These are phyloP conservation scores for Pelargonium myrrhifolium DNA, from an alignment of 441 rosid species.

Conservation along the genomic window DNA sequence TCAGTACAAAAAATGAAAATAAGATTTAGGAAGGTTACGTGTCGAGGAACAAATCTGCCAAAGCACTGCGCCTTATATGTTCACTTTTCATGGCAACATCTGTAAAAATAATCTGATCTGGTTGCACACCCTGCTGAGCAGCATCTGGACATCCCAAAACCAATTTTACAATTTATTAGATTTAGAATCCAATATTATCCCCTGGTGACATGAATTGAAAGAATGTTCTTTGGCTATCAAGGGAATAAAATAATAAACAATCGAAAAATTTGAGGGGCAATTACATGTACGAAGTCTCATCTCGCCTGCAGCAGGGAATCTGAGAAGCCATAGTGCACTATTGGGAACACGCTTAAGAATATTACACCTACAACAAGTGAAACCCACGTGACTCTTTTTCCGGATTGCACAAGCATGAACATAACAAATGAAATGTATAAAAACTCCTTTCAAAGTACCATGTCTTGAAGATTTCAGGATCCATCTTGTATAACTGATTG, in stretches of 20 bases:
- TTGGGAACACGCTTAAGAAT: constrained; percentile 93
- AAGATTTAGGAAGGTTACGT: constrained; percentile 37
- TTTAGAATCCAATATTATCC: not conserved
- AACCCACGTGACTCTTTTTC: not conserved
- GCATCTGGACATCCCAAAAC: constrained; percentile 55
- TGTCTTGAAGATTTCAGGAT: constrained; percentile 85
- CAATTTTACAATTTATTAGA: constrained; percentile 2
- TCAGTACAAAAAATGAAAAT: not conserved
- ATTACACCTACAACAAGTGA: constrained; percentile 59
- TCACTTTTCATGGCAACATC: constrained; percentile 98
- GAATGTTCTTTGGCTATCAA: not conserved
- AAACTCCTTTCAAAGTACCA: constrained; percentile 41
- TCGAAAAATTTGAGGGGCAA: constrained; percentile 17
- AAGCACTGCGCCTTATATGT: constrained; percentile 88
- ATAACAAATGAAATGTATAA: not conserved
- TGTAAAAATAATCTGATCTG: constrained; percentile 90
- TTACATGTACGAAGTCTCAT: constrained; percentile 78
- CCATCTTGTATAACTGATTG: constrained; percentile 98
- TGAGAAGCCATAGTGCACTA: constrained; percentile 97
- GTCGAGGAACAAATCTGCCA: constrained; percentile 95
- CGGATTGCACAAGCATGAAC: not conserved
- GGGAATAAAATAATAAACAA: not conserved
- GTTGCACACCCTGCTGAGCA: constrained; percentile 70
- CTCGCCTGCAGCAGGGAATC: constrained; percentile 99
- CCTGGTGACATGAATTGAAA: not conserved